Percentiles rank a stretch among this genome's conserved stretches.
Evolutionary conservation across 208 protist species (phyloP).

Genomic region (Angomonas desouzai): DNA sequence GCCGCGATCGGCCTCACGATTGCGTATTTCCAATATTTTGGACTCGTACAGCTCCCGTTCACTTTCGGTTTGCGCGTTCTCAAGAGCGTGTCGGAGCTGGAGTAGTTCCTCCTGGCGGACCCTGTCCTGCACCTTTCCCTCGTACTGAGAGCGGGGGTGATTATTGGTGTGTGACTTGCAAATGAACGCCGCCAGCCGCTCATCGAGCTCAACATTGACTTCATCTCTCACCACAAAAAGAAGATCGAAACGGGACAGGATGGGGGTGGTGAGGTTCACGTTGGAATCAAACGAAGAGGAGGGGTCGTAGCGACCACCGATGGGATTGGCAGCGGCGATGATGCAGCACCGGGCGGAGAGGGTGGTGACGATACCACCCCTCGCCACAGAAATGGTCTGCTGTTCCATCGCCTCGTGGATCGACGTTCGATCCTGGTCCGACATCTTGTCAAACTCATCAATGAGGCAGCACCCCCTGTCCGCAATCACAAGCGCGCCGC

Average conservation of each 20-base stretch:
- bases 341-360: constrained; percentile 96
- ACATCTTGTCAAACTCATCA: constrained; percentile 99
- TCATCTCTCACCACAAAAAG: constrained; percentile 95
- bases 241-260: constrained; percentile 98
- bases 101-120: constrained; percentile 54
- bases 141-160: constrained; percentile 79
- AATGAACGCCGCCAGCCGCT: constrained; percentile 95
- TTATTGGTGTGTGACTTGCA: constrained; percentile 93
- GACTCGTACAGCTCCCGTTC: constrained; percentile 57
- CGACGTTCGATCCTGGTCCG: constrained; percentile 95
- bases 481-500: constrained; percentile 99
- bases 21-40: constrained; percentile 49
- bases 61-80: constrained; percentile 59
- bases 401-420: constrained; percentile 99
- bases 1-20: constrained; percentile 24
- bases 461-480: constrained; percentile 99
- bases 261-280: constrained; percentile 98
- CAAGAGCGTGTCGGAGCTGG: constrained; percentile 55
- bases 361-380: constrained; percentile 99
- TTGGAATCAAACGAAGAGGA: constrained; percentile 95
- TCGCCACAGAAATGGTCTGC: constrained; percentile 99
- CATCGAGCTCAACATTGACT: constrained; percentile 95
- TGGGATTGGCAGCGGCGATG: constrained; percentile 99
- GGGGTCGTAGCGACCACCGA: constrained; percentile 96
- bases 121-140: constrained; percentile 42